These are phyloP conservation scores for Aspergillus viridinutans DNA, from an alignment of 2,329 filamentous ascomycete species.

Conservation along the genomic window DNA sequence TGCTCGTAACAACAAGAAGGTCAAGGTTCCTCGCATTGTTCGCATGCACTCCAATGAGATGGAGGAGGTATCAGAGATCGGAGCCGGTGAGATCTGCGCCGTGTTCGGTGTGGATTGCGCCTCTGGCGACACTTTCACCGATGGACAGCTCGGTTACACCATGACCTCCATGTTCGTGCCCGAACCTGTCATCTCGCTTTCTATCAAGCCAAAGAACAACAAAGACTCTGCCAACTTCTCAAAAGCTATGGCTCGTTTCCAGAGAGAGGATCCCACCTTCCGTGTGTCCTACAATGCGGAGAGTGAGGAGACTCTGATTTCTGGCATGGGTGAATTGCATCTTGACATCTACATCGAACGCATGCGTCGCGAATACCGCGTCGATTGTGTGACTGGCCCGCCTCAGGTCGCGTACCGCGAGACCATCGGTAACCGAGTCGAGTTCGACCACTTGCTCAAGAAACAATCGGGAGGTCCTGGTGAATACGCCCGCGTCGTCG, in stretches of 20 bases:
- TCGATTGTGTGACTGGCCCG: conserved; percentile 92
- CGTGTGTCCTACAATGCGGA: conserved; percentile 87
- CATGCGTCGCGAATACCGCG: conserved; percentile 92
- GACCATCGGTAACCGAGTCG: conserved; percentile 73
- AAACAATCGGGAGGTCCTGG: conserved; percentile 94
- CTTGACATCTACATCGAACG: conserved; percentile 97
- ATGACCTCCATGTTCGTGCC: conserved; percentile 98
- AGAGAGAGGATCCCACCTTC: conserved; percentile 97
- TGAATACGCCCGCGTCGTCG: conserved; percentile 89
- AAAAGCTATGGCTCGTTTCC: conserved; percentile 98
- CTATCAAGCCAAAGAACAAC: conserved; percentile 91
- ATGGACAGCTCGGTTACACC: conserved; percentile 83
- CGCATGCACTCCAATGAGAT: conserved; percentile 99
- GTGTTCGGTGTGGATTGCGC: conserved; percentile 98
- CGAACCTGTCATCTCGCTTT: conserved; percentile 95
- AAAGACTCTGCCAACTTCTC: conserved; percentile 92
- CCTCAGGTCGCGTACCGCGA: conserved; percentile 97
- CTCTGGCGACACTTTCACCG: conserved; percentile 96
- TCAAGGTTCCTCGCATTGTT: conserved; percentile 94
- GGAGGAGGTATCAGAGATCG: conserved; percentile 91
- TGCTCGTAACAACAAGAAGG: conserved; percentile 88
- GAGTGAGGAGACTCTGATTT: conserved; percentile 95
- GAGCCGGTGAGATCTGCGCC: conserved; percentile 95
- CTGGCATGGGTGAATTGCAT: conserved; percentile 96
- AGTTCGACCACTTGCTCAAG: conserved; percentile 91